Evolutionary conservation across 768 basidiomycete genomes (phyloP), one percentile per base, ranked within the genome.

Genomic region (Clavaria fumosa): DNA sequence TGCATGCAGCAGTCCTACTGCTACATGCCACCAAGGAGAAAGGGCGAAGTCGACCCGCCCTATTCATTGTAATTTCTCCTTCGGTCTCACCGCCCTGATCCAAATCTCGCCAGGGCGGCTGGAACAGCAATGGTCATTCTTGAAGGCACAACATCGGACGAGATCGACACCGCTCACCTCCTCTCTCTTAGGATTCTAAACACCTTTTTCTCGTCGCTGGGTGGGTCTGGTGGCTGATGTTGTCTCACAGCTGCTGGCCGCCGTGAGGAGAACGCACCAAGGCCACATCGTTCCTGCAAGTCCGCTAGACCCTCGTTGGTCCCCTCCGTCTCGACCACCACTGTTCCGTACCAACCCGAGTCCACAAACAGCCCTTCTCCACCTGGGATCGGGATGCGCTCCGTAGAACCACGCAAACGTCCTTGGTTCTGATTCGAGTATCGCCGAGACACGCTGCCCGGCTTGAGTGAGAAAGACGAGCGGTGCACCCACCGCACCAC

Each of bases 401-500:
- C 26, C 5, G 48, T 41, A 11, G 41, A 45, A 2, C 48, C 38
- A 9, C 53, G 54, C 0, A 54, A 42, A 2, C 57, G 59, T 2
- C 55, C 52, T 11, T 54, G 43, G 12, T 46, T 45, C 35, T 39
- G 32, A 34, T 46, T 57, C 50, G 20, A 42, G 47, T 45, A 60
- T 46, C 45, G 59, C 47, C 41, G 56, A 52, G 38, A 55, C 46
- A 39, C 53, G 10, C 54, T 49, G 2, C 60, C 64, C 0, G 75
- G 70, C 1, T 72, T 69, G 28, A 88, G 66, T 7, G 65, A 62
- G 56, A 88, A 86, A 4, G 75, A 71, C 2, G 84, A 79, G 10
- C 84, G 78, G 47, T 86, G 73, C 0, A 83, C 72, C 84, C 85
- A 89, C 20, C 80, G 77, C 9, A 88, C 76, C 37, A 88, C 80